A percentile compares a stretch with the other conserved stretches of the same genome.
Evolutionary conservation across 2,329 filamentous ascomycete genomes (phyloP).

Genomic region (Sporothrix pallida): DNA sequence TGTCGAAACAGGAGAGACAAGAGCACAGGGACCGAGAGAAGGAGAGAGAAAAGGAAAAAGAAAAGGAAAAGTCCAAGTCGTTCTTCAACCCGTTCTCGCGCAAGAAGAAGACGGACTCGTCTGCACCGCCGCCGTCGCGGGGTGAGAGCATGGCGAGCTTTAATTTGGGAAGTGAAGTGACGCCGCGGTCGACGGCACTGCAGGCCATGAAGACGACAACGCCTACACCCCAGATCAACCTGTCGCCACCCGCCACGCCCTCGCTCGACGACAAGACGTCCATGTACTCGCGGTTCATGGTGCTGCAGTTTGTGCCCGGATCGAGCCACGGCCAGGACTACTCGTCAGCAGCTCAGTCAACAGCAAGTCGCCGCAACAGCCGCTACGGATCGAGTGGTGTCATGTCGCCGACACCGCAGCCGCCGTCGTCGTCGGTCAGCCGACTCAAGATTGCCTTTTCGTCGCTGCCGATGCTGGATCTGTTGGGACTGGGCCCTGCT

Average conservation of each 20-base stretch:
- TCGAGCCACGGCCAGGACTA: constrained; percentile 36
- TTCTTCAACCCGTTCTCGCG: constrained; percentile 38
- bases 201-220: not conserved
- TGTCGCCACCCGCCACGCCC: not conserved
- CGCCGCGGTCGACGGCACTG: not conserved
- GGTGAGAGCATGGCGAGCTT: not conserved
- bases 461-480: constrained; percentile 48
- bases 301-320: constrained; percentile 41
- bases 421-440: constrained; percentile 24
- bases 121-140: not conserved
- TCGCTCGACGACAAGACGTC: constrained; percentile 22
- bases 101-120: constrained; percentile 9
- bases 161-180: not conserved
- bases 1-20: not conserved
- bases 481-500: constrained; percentile 52
- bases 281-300: constrained; percentile 43
- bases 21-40: not conserved
- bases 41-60: not conserved
- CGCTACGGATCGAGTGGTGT: constrained; percentile 40
- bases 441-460: constrained; percentile 54
- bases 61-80: constrained; percentile 22
- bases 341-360: constrained; percentile 36
- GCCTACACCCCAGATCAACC: not conserved
- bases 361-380: not conserved
- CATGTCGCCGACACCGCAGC: constrained; percentile 28